A percentile compares a stretch with the other conserved stretches of the same genome.
Conservation (phyloP, 495 filamentous ascomycete species). For the Hypoxylon subgilvum region DNA sequence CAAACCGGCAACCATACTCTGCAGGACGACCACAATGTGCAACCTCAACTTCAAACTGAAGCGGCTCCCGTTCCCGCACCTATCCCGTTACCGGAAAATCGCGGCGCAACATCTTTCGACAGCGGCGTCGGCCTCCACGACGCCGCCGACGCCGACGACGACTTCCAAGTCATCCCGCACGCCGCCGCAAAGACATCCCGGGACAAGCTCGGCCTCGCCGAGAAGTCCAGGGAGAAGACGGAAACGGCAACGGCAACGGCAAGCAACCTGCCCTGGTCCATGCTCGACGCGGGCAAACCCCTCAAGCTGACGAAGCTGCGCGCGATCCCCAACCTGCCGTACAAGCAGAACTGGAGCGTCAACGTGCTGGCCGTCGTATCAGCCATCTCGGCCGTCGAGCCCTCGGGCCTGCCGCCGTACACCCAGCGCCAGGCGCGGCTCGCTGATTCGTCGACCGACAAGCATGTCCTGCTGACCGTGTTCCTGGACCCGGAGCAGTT, state of each 20-base stretch:
- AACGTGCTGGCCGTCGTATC: conserved; percentile 53
- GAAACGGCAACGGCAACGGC: not conserved
- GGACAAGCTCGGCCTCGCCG: conserved; percentile 26
- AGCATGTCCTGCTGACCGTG: conserved; percentile 52
- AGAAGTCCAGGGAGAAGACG: conserved; percentile 7
- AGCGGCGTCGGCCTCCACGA: conserved; percentile 13
- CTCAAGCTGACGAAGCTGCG: conserved; percentile 51
- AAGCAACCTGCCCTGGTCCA: conserved; percentile 32
- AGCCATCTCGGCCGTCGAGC: conserved; percentile 47
- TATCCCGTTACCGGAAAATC: not conserved
- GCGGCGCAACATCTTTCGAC: conserved; percentile 12
- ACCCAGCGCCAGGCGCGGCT: conserved; percentile 52
- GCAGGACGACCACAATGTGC: too few relatives aligned
- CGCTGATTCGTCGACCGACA: conserved; percentile 48
- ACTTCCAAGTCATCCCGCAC: conserved; percentile 40
- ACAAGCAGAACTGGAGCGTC: conserved; percentile 57
- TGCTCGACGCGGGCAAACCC: conserved; percentile 36
- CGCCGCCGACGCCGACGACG: conserved; percentile 35
- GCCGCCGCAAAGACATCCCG: conserved; percentile 20
- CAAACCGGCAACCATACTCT: not conserved
- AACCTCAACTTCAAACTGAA: conserved; percentile 6
- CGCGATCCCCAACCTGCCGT: conserved; percentile 50
- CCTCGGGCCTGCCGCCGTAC: conserved; percentile 46
- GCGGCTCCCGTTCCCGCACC: not conserved
- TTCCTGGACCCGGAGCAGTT: conserved; percentile 54